Base-by-base conservation (phyloP, 2,329 filamentous ascomycete species). In the Fusarium armeniacum region DNA sequence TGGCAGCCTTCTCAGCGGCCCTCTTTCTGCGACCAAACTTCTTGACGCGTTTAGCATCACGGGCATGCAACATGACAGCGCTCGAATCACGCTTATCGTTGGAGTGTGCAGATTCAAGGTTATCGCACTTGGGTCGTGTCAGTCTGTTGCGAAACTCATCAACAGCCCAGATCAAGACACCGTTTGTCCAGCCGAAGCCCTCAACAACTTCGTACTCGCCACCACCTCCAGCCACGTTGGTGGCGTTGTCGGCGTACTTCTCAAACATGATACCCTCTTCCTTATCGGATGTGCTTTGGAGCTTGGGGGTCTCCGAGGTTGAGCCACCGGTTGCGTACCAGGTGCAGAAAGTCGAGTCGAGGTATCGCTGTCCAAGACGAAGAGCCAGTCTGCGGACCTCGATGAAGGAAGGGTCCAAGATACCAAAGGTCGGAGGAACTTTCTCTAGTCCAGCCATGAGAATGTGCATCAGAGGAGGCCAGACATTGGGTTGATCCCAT, bases 161-260 rank as follows among this genome's bases (percentile, higher is more conserved):
- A 11, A 85, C 88, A 2, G 84, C 82, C 89, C 89, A 91, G 54
- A 92, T 86, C 32, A 91, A 76, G 54, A 91, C 89, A 32, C 90
- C 90, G 69, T 91, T 91, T 1, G 87, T 88, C 90, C 90, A 92
- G 9, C 89, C 90, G 70, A 92, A 92, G 2, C 90, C 89, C 78
- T 91, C 87, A 4, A 91, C 89, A 8, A 91, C 89, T 56, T 86
- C 84, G 76, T 91, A 91, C 81, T 91, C 90, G 68, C 90, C 90
- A 8, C 90, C 90, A 9, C 87, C 81, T 30, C 90, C 90, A 2
- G 86, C 87, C 1, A 84, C 85, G 66, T 90, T 89, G 46, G 84
- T 88, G 10, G 85, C 79, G 59, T 85, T 86, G 69, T 90, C 87
- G 15, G 81, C 82, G 74, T 91, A 91, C 82, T 91, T 91, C 77